Evolutionary conservation across 2,329 filamentous ascomycete species (phyloP).

Genomic region (Fusarium hostae): DNA sequence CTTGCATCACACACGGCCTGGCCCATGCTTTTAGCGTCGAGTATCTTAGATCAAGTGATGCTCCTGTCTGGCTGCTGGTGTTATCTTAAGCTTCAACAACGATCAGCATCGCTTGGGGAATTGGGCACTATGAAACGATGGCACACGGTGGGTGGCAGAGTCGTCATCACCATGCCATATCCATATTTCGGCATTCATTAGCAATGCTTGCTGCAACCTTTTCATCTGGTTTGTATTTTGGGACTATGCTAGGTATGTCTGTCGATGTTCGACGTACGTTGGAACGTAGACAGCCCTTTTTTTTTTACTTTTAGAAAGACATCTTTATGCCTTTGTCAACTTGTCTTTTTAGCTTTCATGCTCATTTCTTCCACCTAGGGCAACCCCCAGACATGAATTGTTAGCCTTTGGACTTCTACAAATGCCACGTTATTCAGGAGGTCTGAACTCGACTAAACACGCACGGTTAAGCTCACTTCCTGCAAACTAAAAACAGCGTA

Average conservation of each 20-base stretch:
- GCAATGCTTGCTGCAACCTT: conserved; percentile 18
- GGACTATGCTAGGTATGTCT: neutral
- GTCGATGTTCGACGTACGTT: neutral
- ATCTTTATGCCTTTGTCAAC: neutral
- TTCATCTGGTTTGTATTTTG: neutral
- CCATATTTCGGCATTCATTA: conserved; percentile 10
- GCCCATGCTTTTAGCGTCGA: conserved; percentile 30
- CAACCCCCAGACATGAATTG: neutral
- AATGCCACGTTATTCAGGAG: conserved; percentile 32
- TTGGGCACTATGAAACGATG: conserved; percentile 2
- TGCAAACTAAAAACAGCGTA: neutral
- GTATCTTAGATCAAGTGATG: conserved; percentile 42
- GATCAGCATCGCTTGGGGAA: conserved; percentile 30
- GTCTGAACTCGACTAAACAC: conserved; percentile 8
- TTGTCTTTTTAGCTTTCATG: neutral
- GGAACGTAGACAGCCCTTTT: neutral
- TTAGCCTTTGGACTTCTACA: conserved; percentile 1
- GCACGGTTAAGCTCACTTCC: conserved; percentile 18
- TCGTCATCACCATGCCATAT: conserved; percentile 27
- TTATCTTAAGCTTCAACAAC: conserved; percentile 21
- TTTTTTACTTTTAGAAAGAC: neutral
- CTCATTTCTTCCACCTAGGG: neutral
- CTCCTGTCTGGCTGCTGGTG: conserved; percentile 9
- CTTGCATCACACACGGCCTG: conserved; percentile 24
- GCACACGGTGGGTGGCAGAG: conserved; percentile 1